These are phyloP conservation scores for Thermomucor indicae-seudaticae DNA, from an alignment of 371 early-diverging fungal species.

Conservation along the genomic window DNA sequence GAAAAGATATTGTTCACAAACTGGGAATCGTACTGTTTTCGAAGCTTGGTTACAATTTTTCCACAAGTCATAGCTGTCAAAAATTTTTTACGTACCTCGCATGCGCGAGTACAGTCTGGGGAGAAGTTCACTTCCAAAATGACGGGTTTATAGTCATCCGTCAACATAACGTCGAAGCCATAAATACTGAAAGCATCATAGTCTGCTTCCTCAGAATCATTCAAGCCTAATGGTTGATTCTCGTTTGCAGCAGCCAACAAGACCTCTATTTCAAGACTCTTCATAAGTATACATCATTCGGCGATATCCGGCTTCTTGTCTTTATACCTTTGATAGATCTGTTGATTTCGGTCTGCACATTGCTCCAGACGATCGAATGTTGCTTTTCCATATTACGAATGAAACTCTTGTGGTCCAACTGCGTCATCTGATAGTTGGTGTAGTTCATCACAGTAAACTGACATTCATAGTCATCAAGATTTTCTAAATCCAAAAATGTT, in stretches of 20 bases:
- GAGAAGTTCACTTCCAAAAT: slow-evolving; percentile 54
- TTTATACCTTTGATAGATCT: slow-evolving; percentile 40
- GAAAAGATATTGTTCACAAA: slow-evolving; percentile 54
- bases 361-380: slow-evolving; percentile 40
- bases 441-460: slow-evolving; percentile 63
- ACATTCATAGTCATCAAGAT: slow-evolving; percentile 52
- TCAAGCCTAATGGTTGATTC: slow-evolving; percentile 45
- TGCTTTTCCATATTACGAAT: slow-evolving; percentile 58
- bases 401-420: slow-evolving; percentile 52
- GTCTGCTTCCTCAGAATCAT: slow-evolving; percentile 10
- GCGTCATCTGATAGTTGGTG: slow-evolving; percentile 52
- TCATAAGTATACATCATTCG: background rate
- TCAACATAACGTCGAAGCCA: slow-evolving; percentile 57
- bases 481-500: slow-evolving; percentile 13
- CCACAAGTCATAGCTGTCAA: background rate
- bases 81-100: slow-evolving; percentile 27
- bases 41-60: background rate
- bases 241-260: slow-evolving; percentile 44
- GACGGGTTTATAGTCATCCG: slow-evolving; percentile 45
- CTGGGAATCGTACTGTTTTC: slow-evolving; percentile 42
- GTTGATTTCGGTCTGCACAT: slow-evolving; percentile 48
- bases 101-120: slow-evolving; percentile 55
- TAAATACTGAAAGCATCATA: slow-evolving; percentile 50
- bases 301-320: background rate
- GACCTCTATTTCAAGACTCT: slow-evolving; percentile 24